A percentile compares a stretch with the other conserved stretches of the same genome.
phyloP scores from a whole-genome alignment of 441 rosid species.

The Kokia cookei region DNA sequence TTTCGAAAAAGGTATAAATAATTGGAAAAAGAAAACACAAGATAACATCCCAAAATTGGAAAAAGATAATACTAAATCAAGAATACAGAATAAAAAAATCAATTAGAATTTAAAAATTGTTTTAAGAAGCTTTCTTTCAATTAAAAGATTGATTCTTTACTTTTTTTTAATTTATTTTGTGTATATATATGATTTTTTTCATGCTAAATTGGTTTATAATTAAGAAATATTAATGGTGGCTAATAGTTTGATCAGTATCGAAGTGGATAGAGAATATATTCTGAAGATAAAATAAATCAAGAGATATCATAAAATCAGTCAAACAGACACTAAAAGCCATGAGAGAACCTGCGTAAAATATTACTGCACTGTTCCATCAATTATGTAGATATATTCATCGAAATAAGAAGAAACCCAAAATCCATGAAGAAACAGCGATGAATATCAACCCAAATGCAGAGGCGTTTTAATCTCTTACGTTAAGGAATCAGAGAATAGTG shows the following conservation, averaged over 20 bases:
- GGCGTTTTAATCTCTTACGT: slow-evolving; percentile 8
- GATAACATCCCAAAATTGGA: background rate
- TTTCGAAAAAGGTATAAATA: no score
- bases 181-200: background rate
- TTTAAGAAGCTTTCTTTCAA: background rate
- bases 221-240: background rate
- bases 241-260: no score
- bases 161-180: background rate
- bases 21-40: no score
- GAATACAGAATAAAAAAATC: no score
- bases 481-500: background rate
- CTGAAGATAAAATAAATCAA: background rate
- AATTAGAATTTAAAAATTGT: background rate
- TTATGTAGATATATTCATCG: background rate
- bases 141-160: background rate
- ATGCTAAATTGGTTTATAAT: background rate
- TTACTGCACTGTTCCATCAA: background rate
- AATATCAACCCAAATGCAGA: background rate
- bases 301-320: background rate
- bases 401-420: background rate
- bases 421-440: background rate
- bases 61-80: background rate
- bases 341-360: no score
- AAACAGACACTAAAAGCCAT: no score
- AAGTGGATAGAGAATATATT: background rate